phyloP scores from a whole-genome alignment of 352 stramenopile species.

The Pythium pyrilobum region DNA sequence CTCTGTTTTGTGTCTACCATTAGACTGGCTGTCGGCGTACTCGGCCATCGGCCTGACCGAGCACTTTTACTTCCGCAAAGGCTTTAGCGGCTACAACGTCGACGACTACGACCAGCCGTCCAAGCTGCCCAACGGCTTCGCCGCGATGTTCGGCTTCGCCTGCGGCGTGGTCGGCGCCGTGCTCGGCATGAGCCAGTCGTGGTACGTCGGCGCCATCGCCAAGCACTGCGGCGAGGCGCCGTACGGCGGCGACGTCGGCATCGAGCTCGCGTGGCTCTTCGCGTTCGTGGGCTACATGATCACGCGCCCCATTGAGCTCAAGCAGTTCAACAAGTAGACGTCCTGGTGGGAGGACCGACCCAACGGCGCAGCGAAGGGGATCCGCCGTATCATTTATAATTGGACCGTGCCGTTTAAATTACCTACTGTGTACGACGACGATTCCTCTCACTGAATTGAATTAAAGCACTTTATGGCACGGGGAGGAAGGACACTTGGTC shows the following conservation, averaged over 20 bases:
- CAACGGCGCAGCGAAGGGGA: too few species aligned
- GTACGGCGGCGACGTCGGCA: conserved; percentile 31
- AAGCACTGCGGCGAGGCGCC: conserved; percentile 23
- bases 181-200: conserved; percentile 46
- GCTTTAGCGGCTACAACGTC: conserved; percentile 36
- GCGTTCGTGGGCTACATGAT: conserved; percentile 29
- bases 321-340: conserved; percentile 35
- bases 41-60: conserved; percentile 28
- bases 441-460: too few species aligned
- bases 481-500: too few species aligned
- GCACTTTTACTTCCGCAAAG: conserved; percentile 40
- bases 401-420: too few species aligned
- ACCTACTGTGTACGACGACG: too few species aligned
- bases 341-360: too few species aligned
- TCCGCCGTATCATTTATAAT: too few species aligned
- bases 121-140: conserved; percentile 35
- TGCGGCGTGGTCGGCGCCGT: conserved; percentile 27
- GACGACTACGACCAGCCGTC: conserved; percentile 36
- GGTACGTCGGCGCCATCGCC: conserved; percentile 36
- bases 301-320: conserved; percentile 33
- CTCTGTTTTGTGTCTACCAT: neutral
- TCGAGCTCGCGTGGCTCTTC: conserved; percentile 35
- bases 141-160: conserved; percentile 38
- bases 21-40: conserved; percentile 39
- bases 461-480: too few species aligned